Evolutionary conservation across 139 green algal species (phyloP).

Genomic region (Chlamydomonas sphaeroides): DNA sequence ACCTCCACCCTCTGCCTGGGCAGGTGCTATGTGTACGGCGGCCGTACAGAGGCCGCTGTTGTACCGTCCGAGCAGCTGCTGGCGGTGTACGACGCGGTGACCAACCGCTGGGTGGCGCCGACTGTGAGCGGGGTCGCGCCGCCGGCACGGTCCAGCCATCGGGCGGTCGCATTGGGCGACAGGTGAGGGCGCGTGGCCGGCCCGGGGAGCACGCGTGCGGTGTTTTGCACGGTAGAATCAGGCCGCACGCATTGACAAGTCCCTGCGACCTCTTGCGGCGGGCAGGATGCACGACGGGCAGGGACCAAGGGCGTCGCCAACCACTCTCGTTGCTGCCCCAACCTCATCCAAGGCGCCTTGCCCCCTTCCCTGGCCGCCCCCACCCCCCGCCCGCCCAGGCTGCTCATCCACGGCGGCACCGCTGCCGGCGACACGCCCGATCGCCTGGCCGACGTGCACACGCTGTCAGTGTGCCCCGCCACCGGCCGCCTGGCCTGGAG

Average conservation of each 20-base stretch:
- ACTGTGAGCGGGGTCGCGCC: neutral
- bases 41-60: conserved; percentile 6
- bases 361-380: neutral
- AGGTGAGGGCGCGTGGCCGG: no score
- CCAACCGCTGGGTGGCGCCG: neutral
- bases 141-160: conserved; percentile 7
- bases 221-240: no score
- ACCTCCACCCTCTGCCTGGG: no score
- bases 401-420: conserved; percentile 32
- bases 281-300: no score
- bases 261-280: no score
- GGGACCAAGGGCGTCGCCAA: no score
- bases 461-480: neutral
- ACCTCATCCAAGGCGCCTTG: no score
- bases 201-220: no score
- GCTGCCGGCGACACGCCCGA: neutral
- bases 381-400: neutral
- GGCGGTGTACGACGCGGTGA: conserved; percentile 12
- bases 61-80: neutral
- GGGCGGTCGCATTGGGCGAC: conserved; percentile 21
- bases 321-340: no score
- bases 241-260: no score
- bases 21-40: conserved; percentile 32
- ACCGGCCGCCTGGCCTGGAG: neutral
- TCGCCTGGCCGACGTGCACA: conserved; percentile 12